Percentiles rank a stretch among this genome's conserved stretches.
Evolutionary conservation across 176 grass and related monocot genomes (phyloP).

Genomic region (Zoysia japonica): DNA sequence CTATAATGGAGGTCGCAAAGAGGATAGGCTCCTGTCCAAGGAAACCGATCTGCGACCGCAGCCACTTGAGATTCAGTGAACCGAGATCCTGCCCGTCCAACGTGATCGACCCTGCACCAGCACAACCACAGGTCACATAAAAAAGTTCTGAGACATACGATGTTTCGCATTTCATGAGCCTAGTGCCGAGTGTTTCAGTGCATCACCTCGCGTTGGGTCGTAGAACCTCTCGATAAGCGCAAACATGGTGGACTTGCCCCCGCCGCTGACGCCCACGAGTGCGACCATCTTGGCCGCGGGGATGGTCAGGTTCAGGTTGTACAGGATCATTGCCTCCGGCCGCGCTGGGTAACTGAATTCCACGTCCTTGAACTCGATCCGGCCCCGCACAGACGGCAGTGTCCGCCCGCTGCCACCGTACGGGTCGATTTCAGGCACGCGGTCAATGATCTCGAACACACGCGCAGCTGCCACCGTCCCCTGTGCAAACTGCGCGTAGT

Average conservation of each 20-base stretch:
- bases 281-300: constrained; percentile 48
- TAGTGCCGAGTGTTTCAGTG: not conserved
- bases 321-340: constrained; percentile 47
- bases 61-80: constrained; percentile 59
- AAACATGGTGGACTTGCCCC: constrained; percentile 74
- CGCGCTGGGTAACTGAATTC: constrained; percentile 65
- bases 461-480: constrained; percentile 52
- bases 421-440: constrained; percentile 53
- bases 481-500: constrained; percentile 56
- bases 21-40: constrained; percentile 64
- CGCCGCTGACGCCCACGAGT: constrained; percentile 54
- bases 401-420: constrained; percentile 24
- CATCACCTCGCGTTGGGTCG: constrained; percentile 52
- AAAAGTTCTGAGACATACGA: no score
- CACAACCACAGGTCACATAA: not conserved
- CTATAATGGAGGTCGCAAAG: constrained; percentile 63
- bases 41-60: constrained; percentile 62
- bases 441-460: constrained; percentile 64
- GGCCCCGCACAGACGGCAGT: constrained; percentile 19
- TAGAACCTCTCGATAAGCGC: constrained; percentile 76
- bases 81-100: constrained; percentile 54
- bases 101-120: constrained; percentile 40
- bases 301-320: constrained; percentile 50
- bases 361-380: constrained; percentile 62
- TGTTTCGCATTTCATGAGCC: not conserved